Evolutionary conservation across 495 filamentous ascomycete species (phyloP), one percentile per base, ranked within the genome.

Genomic region (Rhypophila decipiens): DNA sequence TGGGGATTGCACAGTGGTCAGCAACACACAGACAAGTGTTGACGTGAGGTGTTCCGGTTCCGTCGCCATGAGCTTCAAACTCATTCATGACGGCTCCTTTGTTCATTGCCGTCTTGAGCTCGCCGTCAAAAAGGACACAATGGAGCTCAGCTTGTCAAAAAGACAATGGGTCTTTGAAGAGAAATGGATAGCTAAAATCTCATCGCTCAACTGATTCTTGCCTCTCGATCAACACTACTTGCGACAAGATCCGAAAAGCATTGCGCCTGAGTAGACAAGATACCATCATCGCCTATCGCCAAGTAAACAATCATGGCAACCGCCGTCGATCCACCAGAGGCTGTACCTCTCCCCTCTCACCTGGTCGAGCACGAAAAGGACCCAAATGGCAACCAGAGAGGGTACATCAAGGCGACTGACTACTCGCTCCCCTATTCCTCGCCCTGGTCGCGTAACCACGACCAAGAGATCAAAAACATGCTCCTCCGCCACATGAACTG

Each of bases 401-500:
- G 63, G 34, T 66, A 64, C 54, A 24, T 66, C 52, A 56, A 53
- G 29, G 61, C 44, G 9, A 66, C 59, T 12, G 61, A 66, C 39
- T 66, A 49, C 39, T 47, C 61, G 3, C 54, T 66, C 19, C 63
- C 63, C 15, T 64, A 66, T 45, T 33, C 48, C 29, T 66, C 63
- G 29, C 43, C 41, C 10, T 66, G 48, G 47, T 62, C 60, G 12
- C 52, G 63, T 3, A 35, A 51, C n/a, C 41, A 58, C 39, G 40
- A 42, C 2, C 15, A 44, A 2, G 52, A 56, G 12, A 40, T 56
- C 31, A 24, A 47, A 12, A 23, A 44, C 9, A 48, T 40, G 38
- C 47, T 72, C 24, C 60, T 74, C 19, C 57, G 55, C 19, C 63
- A 71, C 39, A 52, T 74, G 39, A 77, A 76, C 59, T 79, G 76